Conservation (phyloP, 495 filamentous ascomycete genomes). For the Talaromyces borbonicus region DNA sequence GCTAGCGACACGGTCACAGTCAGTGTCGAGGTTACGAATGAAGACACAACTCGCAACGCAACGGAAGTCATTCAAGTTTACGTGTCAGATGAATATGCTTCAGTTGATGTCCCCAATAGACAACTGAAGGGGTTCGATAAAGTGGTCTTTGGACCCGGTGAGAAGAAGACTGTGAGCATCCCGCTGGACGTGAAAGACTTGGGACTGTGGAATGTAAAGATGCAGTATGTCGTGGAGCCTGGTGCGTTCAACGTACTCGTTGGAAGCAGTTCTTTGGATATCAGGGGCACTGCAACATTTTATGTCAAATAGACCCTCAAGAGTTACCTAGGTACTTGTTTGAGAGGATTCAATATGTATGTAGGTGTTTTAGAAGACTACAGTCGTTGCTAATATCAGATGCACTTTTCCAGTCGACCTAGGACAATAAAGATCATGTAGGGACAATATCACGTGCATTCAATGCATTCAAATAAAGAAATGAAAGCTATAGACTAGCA, state of each 20-base stretch:
- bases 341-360: too few relatives aligned
- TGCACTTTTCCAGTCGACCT: too few relatives aligned
- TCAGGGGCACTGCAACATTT: constrained; percentile 6
- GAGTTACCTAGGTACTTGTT: too few relatives aligned
- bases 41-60: constrained; percentile 46
- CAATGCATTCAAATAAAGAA: background rate
- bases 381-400: too few relatives aligned
- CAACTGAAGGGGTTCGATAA: constrained; percentile 63
- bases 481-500: background rate
- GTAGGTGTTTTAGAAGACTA: too few relatives aligned
- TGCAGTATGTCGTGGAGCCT: constrained; percentile 61
- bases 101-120: constrained; percentile 55
- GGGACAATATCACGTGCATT: too few relatives aligned
- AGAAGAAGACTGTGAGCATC: constrained; percentile 47
- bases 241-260: constrained; percentile 51
- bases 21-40: constrained; percentile 46
- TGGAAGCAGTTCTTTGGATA: constrained; percentile 29
- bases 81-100: constrained; percentile 47
- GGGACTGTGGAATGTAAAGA: constrained; percentile 50
- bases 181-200: constrained; percentile 39
- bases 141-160: constrained; percentile 48
- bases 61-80: constrained; percentile 65
- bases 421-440: background rate
- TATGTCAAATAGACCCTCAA: background rate
- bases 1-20: constrained; percentile 36